Evolutionary conservation across 1,284 basidiomycete species (phyloP), one percentile per base, ranked within the genome.

Genomic region (Clitocybe nebularis): DNA sequence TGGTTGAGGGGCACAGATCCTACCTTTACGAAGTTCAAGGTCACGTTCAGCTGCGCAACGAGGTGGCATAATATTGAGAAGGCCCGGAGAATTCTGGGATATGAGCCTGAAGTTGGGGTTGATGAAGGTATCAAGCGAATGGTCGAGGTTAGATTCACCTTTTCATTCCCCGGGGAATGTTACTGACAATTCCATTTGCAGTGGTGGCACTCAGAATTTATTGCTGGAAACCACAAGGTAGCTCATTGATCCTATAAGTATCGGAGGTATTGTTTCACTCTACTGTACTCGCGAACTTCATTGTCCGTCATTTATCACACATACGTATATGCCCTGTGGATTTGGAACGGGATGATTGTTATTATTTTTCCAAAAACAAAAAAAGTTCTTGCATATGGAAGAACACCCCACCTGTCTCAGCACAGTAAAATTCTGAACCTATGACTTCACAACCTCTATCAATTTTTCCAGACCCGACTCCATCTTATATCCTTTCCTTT

Each of bases 51-150:
- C 35, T 86, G 82, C 60, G 78, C 75, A 19, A 74, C 69, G 49
- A 77, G 93, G 54, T 98, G 88, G 74, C 89, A 95, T 65, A 96
- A 97, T 62, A 93, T 95, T 41, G 95, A 99, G 70, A 93, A 92
- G 69, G 92, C 95, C 6, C 75, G 94, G 52, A 70, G 93, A 43
- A 78, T 97, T 49, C 72, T 99, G 26, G 93, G 91, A 2, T 99
- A 99, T 64, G 89, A 93, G 60, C 96, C 95, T 0, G 69, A 92
- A 43, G 84, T 96, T 9, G 88, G 92, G 1, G 57, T 99, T 21
- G 84, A 93, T 50, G 94, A 99, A 54, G 95, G 92, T 16, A 76
- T 97, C 46, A 76, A 79, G 64, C 74, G 72, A 50, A 89, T 85
- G 63, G 78, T 92, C 17, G 81, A 84, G 60, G 85, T 86, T 50